These are phyloP conservation scores for Apiospora malaysiana DNA, from an alignment of 2,329 filamentous ascomycete species.

Conservation along the genomic window DNA sequence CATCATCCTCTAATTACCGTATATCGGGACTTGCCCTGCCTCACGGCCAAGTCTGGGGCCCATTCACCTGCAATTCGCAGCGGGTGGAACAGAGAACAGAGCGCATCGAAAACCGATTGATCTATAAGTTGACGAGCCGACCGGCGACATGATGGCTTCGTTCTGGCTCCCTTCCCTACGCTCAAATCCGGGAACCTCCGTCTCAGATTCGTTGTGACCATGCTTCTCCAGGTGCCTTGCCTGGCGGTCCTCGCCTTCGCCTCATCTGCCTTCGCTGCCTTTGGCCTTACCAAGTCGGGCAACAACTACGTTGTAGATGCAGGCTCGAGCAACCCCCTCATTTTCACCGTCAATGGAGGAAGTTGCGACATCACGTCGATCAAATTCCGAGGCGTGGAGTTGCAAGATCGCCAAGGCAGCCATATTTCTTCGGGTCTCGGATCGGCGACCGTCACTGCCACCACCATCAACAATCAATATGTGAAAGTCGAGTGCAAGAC, in stretches of 20 bases:
- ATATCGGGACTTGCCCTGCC: background rate
- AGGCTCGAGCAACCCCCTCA: constrained; percentile 50
- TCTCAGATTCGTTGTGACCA: constrained; percentile 25
- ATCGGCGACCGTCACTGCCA: constrained; percentile 60
- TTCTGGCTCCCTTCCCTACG: constrained; percentile 7
- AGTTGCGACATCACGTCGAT: constrained; percentile 71
- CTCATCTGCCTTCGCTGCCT: constrained; percentile 38
- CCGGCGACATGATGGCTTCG: background rate
- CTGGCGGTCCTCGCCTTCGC: constrained; percentile 33
- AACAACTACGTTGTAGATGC: constrained; percentile 48
- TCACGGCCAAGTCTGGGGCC: background rate
- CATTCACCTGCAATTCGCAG: background rate
- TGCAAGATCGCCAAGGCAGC: constrained; percentile 57
- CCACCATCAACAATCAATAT: constrained; percentile 45
- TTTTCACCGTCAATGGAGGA: constrained; percentile 56
- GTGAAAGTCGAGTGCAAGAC: constrained; percentile 68
- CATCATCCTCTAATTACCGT: background rate
- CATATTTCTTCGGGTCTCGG: constrained; percentile 66
- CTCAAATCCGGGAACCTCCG: background rate
- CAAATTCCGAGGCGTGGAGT: constrained; percentile 62
- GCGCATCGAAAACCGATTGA: background rate
- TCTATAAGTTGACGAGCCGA: constrained; percentile 2
- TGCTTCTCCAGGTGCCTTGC: constrained; percentile 34
- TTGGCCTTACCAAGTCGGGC: constrained; percentile 41
- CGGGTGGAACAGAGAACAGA: background rate